phyloP scores from a whole-genome alignment of 805 yeast species.

The Zygosaccharomyces bisporus region DNA sequence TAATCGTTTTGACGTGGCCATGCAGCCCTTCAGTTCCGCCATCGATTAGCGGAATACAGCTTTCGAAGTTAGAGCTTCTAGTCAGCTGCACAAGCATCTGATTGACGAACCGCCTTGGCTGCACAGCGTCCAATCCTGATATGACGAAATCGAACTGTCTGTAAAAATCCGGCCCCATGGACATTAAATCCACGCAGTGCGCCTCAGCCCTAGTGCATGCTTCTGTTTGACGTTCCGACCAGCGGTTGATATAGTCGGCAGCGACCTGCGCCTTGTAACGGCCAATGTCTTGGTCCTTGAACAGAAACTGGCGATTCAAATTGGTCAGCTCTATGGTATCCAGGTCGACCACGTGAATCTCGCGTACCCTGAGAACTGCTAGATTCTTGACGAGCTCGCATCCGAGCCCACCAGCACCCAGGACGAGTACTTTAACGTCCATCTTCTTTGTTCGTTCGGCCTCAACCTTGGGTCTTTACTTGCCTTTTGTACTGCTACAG shows the following conservation, averaged over 20 bases:
- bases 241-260: conserved; percentile 49
- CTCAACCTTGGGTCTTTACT: no score
- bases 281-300: conserved; percentile 76
- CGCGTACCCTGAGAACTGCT: conserved; percentile 62
- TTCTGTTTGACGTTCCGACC: conserved; percentile 33
- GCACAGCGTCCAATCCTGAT: conserved; percentile 86
- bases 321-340: conserved; percentile 92
- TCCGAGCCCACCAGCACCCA: conserved; percentile 96
- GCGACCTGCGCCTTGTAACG: conserved; percentile 80
- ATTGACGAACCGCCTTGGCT: conserved; percentile 90
- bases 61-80: conserved; percentile 45
- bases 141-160: conserved; percentile 65
- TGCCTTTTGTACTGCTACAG: no score
- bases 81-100: conserved; percentile 61
- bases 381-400: conserved; percentile 83
- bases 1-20: conserved; percentile 84
- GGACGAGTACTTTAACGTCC: conserved; percentile 53
- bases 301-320: conserved; percentile 85
- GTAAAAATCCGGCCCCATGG: conserved; percentile 59
- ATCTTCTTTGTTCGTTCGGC: conserved; percentile 10
- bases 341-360: conserved; percentile 81
- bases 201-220: conserved; percentile 48
- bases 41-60: conserved; percentile 69
- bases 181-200: conserved; percentile 61
- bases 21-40: conserved; percentile 95